phyloP scores from a whole-genome alignment of 208 protist species.

The Leishmania lainsoni region DNA sequence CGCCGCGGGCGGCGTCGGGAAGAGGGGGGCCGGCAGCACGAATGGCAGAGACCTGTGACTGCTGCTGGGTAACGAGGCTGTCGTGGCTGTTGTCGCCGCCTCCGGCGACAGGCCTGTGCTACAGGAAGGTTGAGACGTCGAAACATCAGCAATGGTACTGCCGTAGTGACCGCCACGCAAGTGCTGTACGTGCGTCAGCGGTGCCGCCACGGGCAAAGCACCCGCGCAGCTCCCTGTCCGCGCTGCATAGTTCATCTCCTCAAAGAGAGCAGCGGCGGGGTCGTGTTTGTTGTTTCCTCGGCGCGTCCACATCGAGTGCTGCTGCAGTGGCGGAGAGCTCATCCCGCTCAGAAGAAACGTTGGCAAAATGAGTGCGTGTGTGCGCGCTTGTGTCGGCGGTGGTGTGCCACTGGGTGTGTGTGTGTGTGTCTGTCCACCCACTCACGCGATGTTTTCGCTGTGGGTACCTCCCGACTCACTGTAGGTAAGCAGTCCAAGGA shows the following conservation, averaged over 20 bases:
- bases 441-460: not conserved
- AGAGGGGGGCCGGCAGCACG: not conserved
- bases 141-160: not conserved
- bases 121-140: not conserved
- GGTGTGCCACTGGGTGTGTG: not conserved
- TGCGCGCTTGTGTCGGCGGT: not conserved
- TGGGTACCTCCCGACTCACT: not conserved
- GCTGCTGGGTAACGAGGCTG: not conserved
- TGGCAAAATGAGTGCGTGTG: not conserved
- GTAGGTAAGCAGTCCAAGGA: not conserved
- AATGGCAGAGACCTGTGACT: not conserved
- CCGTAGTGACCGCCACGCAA: not conserved
- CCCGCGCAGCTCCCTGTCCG: not conserved
- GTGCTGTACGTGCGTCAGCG: not conserved
- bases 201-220: not conserved
- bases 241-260: constrained; percentile 14
- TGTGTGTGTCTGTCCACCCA: not conserved
- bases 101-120: not conserved
- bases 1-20: not conserved
- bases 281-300: constrained; percentile 4
- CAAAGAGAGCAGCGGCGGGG: constrained; percentile 11
- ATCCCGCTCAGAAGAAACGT: not conserved
- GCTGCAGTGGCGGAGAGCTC: not conserved
- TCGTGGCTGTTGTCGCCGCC: not conserved
- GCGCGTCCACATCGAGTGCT: not conserved